A percentile compares a stretch with the other conserved stretches of the same genome.
Evolutionary conservation across 495 filamentous ascomycete genomes (phyloP).

Genomic region (Chaetomium cochliodes): DNA sequence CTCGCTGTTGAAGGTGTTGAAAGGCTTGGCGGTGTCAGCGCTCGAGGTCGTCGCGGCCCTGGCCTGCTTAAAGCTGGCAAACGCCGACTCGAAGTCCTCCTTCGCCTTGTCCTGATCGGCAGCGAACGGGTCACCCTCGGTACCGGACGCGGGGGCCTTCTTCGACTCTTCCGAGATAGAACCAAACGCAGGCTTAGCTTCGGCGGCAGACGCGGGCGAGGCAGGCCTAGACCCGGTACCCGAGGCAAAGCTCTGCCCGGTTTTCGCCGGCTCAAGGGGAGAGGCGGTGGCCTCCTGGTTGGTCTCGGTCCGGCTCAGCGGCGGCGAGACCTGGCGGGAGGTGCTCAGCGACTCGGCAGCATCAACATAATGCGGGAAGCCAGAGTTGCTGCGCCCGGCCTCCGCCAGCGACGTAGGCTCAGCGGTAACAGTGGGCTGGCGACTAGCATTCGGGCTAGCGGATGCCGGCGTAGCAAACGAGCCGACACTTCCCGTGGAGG

Average conservation of each 20-base stretch:
- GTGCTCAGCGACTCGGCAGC: constrained; percentile 67
- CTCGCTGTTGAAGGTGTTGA: constrained; percentile 58
- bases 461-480: constrained; percentile 55
- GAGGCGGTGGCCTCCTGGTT: constrained; percentile 52
- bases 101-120: constrained; percentile 61
- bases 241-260: constrained; percentile 42
- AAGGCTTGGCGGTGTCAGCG: constrained; percentile 42
- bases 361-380: constrained; percentile 64
- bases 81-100: constrained; percentile 74
- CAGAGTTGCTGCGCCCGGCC: constrained; percentile 70
- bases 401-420: constrained; percentile 62
- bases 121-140: constrained; percentile 53
- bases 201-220: constrained; percentile 20
- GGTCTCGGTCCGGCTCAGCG: constrained; percentile 68
- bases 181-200: constrained; percentile 25
- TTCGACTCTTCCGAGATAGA: constrained; percentile 23
- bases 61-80: constrained; percentile 57
- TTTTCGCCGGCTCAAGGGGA: constrained; percentile 34
- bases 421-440: constrained; percentile 45
- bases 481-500: constrained; percentile 51
- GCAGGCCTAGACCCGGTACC: constrained; percentile 35
- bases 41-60: constrained; percentile 18
- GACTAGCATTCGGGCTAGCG: constrained; percentile 55
- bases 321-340: constrained; percentile 78
- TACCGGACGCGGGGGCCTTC: constrained; percentile 19